A percentile compares a stretch with the other conserved stretches of the same genome.
phyloP scores from a whole-genome alignment of 805 yeast genomes.

The Candida morakotiae region DNA sequence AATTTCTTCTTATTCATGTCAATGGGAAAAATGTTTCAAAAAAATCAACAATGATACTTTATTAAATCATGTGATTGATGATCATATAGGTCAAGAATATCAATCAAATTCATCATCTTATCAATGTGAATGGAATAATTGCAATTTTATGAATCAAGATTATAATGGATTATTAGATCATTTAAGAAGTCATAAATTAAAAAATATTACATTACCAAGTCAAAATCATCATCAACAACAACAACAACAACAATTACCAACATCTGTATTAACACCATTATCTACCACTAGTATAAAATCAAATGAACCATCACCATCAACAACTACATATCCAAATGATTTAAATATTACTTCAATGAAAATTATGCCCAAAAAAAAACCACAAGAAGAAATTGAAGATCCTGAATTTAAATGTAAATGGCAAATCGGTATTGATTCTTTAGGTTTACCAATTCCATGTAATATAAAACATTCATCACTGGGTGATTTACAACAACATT shows the following conservation, averaged over 20 bases:
- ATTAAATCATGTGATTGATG: constrained; percentile 35
- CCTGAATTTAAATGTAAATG: constrained; percentile 42
- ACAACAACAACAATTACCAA: too few relatives aligned
- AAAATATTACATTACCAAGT: not conserved
- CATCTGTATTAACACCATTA: constrained; percentile 11
- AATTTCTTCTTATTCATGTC: constrained; percentile 35
- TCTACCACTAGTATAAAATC: constrained; percentile 7
- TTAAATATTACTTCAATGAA: constrained; percentile 31
- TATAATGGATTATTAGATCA: constrained; percentile 57
- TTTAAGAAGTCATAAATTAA: constrained; percentile 27
- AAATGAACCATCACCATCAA: constrained; percentile 10
- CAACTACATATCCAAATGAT: constrained; percentile 1
- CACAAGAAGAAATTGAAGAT: constrained; percentile 14
- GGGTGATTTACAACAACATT: constrained; percentile 66
- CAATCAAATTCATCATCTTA: constrained; percentile 11
- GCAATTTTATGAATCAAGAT: constrained; percentile 55
- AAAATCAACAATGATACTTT: constrained; percentile 30
- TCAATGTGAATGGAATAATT: constrained; percentile 75
- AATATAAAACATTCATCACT: constrained; percentile 44
- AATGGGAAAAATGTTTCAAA: constrained; percentile 65
- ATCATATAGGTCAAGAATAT: constrained; percentile 40
- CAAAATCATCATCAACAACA: not conserved
- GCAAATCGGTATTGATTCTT: constrained; percentile 28
- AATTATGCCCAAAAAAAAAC: constrained; percentile 23
- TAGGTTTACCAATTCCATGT: constrained; percentile 44